Evolutionary conservation across 2,329 filamentous ascomycete species (phyloP).

Genomic region (Trichoderma sp.): DNA sequence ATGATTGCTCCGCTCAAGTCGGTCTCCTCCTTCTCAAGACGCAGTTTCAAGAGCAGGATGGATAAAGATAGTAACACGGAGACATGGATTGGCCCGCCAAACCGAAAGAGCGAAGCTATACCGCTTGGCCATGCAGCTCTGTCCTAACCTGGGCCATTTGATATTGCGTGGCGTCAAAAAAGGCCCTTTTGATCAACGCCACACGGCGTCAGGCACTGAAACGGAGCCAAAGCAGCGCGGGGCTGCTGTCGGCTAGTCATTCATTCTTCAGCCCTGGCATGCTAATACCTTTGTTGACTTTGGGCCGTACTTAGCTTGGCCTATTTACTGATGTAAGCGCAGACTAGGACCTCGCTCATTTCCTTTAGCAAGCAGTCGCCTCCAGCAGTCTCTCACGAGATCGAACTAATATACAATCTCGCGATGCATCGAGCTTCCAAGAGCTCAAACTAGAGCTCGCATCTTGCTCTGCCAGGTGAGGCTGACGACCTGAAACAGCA

Average conservation of each 20-base stretch:
- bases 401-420: neutral
- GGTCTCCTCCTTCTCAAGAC: neutral
- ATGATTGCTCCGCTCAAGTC: constrained; percentile 21
- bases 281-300: neutral
- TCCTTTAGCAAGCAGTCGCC: neutral
- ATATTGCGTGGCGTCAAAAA: constrained; percentile 18
- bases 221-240: constrained; percentile 12
- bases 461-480: constrained; percentile 24
- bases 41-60: neutral
- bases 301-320: neutral
- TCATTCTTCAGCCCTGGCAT: constrained; percentile 9
- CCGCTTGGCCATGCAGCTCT: neutral
- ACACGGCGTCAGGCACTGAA: constrained; percentile 22
- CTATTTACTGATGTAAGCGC: neutral
- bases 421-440: neutral
- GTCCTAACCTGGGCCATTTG: neutral
- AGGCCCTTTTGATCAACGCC: constrained; percentile 16
- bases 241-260: constrained; percentile 17
- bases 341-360: neutral
- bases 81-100: neutral
- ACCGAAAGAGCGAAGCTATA: neutral
- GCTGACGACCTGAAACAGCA: constrained; percentile 30
- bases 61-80: constrained; percentile 13
- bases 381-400: neutral
- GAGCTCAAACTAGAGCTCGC: constrained; percentile 14